Conservation (phyloP, 352 stramenopile genomes). For the Aphanomyces cochlioides region DNA sequence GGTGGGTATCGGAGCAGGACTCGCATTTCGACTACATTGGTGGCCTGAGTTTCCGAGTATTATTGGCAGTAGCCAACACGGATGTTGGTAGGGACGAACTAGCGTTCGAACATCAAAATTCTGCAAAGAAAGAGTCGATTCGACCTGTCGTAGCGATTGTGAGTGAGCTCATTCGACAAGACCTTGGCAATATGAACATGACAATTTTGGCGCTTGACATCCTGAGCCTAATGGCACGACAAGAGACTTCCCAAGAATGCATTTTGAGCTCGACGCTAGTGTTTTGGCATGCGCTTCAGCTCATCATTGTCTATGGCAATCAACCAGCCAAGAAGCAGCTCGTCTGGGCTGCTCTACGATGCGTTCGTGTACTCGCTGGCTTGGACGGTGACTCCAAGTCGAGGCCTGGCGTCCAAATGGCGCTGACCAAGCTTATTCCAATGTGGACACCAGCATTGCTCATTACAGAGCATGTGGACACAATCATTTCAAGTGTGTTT, state of each 20-base stretch:
- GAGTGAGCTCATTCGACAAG: slow-evolving; percentile 10
- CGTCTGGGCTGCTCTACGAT: slow-evolving; percentile 15
- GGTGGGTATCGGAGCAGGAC: slow-evolving; percentile 21
- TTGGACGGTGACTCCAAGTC: slow-evolving; percentile 14
- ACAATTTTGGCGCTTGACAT: slow-evolving; percentile 24
- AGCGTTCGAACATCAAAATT: slow-evolving; percentile 6
- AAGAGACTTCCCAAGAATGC: slow-evolving; percentile 10
- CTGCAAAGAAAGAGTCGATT: slow-evolving; percentile 11
- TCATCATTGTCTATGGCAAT: background rate
- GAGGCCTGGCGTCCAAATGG: background rate
- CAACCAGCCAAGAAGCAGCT: slow-evolving; percentile 23
- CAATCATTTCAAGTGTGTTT: background rate
- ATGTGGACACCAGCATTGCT: slow-evolving; percentile 18
- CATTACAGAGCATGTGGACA: background rate
- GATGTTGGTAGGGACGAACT: slow-evolving; percentile 23
- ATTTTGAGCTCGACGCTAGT: slow-evolving; percentile 8
- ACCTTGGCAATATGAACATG: slow-evolving; percentile 21
- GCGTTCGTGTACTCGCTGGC: slow-evolving; percentile 12
- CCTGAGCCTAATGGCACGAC: slow-evolving; percentile 17
- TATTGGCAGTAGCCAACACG: slow-evolving; percentile 23
- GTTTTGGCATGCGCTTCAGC: slow-evolving; percentile 20
- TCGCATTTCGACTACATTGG: slow-evolving; percentile 26
- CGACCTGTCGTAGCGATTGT: slow-evolving; percentile 19
- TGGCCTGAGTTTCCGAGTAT: slow-evolving; percentile 7
- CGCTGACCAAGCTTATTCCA: slow-evolving; percentile 14